Base-by-base conservation (phyloP, 805 yeast genomes). In the Pichia kluyveri region DNA sequence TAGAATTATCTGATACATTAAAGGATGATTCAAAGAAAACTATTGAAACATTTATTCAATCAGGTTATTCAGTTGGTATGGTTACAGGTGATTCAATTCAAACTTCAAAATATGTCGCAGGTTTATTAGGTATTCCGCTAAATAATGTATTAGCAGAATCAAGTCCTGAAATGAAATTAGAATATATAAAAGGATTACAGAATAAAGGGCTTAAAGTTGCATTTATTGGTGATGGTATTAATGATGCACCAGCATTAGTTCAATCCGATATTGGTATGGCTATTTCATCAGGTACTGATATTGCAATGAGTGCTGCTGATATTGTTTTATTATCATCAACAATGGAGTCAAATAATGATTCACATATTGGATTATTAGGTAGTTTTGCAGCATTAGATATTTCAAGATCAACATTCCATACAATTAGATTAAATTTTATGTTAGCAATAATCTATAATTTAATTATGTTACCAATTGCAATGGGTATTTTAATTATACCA, bases 251-350 rank as follows among this genome's bases (percentile, higher is more conserved):
- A 0, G 98, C 98, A 0, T 73, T 93, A 47, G 95, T 87, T 1
- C 76, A 83, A 48, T 85, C 96, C 1, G 87, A 89, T 55, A 67
- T 93, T 18, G 99, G 99, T 26, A 80, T 95, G 57, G 93, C 98
- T 11, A 79, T 95, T 49, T 83, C 95, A 10, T 78, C 95, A 0
- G 96, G 98, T 6, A 86, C 98, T 0, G 98, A 93, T 59, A 86
- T 93, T 56, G 98, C 99, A 1, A 84, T 93, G 55, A 96, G 90
- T 55, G 86, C 96, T n/a, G 96, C 99, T 0, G 96, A 89, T 63
- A 77, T 93, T 38, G 96, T 93, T 18, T 69, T 93, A 15, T 63
- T 86, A 60, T 75, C 77, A 12, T 68, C 70, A 23, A 54, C 58
- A 11, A 12, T 46, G 5, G 41, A 38, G 8, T 49, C 44, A 4